phyloP scores from a whole-genome alignment of 352 stramenopile genomes.

The Phytophthora brassicae region DNA sequence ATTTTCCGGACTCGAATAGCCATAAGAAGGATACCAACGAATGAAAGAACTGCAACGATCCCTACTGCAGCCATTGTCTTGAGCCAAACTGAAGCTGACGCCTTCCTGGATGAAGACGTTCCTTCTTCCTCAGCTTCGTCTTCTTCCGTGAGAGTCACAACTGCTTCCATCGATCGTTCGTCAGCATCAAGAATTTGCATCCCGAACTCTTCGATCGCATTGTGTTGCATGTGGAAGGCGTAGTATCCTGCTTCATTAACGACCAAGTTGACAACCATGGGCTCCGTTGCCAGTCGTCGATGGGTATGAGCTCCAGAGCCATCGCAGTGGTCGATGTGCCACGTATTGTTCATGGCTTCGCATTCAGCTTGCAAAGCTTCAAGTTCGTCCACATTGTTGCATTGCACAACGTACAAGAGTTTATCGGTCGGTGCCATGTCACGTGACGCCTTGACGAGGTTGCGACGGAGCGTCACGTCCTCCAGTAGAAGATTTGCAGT shows the following conservation, averaged over 20 bases:
- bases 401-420: constrained; percentile 47
- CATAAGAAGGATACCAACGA: constrained; percentile 46
- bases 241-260: constrained; percentile 34
- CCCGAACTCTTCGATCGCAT: constrained; percentile 46
- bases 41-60: constrained; percentile 42
- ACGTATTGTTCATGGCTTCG: constrained; percentile 42
- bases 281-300: constrained; percentile 29
- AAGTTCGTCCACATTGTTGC: constrained; percentile 51
- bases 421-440: constrained; percentile 42
- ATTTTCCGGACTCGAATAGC: constrained; percentile 30
- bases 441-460: constrained; percentile 41
- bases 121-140: constrained; percentile 16
- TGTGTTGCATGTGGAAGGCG: constrained; percentile 54
- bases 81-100: constrained; percentile 30
- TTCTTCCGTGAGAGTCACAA: constrained; percentile 28
- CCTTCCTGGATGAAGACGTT: constrained; percentile 23
- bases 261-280: constrained; percentile 47
- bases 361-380: constrained; percentile 36
- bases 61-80: constrained; percentile 45
- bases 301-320: constrained; percentile 30
- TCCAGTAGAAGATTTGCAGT: constrained; percentile 30
- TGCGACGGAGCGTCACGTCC: constrained; percentile 44
- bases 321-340: constrained; percentile 56
- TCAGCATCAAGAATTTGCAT: constrained; percentile 37
- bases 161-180: constrained; percentile 11